Base-by-base conservation (phyloP, 140 eudicot genomes). In the Erigeron philadelphicus region DNA sequence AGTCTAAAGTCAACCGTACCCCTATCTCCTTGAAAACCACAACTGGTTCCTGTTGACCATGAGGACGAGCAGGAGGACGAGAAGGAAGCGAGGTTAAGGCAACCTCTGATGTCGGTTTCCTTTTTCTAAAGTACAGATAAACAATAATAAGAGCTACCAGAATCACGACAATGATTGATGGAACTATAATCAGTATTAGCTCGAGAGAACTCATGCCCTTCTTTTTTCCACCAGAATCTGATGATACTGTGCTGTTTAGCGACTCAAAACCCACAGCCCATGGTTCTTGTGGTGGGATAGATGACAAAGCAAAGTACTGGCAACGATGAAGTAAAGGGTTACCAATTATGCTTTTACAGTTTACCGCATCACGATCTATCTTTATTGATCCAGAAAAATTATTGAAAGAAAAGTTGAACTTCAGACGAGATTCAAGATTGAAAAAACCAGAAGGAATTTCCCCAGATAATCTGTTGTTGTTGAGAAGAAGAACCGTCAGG, bases 11-110 rank as follows among this genome's bases (percentile, higher is more conserved):
- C 76, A 89, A 67, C 5, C 72, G 78, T 16, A 80, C 88, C 52
- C 95, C 96, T 45, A 89, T 74, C 67, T 84, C 81, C 5, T 69
- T 81, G 76, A 89, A 89, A 18, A 80, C 80, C n/a, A 80, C 86
- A 18, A 86, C 71, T 2, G 78, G 68, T 54, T 79, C 81, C 23
- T 41, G 84, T 64, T 71, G 68, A 52, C 79, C 83, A 18, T 70
- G 50, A 9, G 73, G 49, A 17, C 81, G 71, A 18, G 67, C 40
- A 12, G 68, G 72, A 53, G 72, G 54, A 55, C 66, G 43, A 17
- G 62, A 63, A 40, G 16, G 75, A 16, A 50, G 17, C 10, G 73
- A 71, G 64, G 9, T 57, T 71, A 41, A 38, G 17, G 73, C 41
- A 49, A 60, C 49, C 64, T 75, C 74, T 19, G 76, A 69, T 64